Conservation (phyloP, 208 protist genomes). For the Acanthamoeba sp. region DNA sequence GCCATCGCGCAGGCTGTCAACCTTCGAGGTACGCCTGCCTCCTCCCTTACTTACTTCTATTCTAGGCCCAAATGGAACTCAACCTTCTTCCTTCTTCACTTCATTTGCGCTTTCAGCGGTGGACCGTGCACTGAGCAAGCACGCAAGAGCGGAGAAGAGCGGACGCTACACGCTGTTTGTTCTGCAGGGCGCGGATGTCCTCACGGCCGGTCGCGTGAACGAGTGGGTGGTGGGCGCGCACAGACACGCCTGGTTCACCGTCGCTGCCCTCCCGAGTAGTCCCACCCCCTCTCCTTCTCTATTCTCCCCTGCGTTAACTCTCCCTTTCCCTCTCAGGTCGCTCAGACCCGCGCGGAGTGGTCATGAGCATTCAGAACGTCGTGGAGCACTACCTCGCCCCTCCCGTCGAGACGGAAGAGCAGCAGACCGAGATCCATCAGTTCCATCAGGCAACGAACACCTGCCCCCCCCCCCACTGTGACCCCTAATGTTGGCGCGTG, state of each 20-base stretch:
- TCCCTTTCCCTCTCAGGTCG: neutral
- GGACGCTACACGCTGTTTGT: conserved; percentile 13
- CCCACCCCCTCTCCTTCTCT: too few relatives aligned
- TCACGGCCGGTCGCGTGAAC: neutral
- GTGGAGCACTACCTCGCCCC: neutral
- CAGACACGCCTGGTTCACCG: conserved; percentile 23
- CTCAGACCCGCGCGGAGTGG: neutral
- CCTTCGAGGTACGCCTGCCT: neutral
- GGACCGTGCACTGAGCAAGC: neutral
- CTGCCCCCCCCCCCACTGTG: too few relatives aligned
- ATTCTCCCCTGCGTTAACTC: neutral
- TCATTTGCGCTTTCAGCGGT: too few relatives aligned
- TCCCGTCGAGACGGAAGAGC: neutral
- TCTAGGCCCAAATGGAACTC: too few relatives aligned
- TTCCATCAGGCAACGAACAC: neutral
- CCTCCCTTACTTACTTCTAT: too few relatives aligned
- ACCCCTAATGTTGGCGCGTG: too few relatives aligned
- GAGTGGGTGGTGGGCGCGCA: neutral
- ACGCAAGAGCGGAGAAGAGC: neutral
- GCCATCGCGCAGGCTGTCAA: neutral
- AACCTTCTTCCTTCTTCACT: too few relatives aligned
- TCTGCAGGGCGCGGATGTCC: neutral
- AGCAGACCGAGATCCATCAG: neutral
- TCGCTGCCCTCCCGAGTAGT: neutral
- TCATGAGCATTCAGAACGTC: neutral